These are phyloP conservation scores for Tagetes patula DNA, from an alignment of 129 eudicot genomes.

Conservation along the genomic window DNA sequence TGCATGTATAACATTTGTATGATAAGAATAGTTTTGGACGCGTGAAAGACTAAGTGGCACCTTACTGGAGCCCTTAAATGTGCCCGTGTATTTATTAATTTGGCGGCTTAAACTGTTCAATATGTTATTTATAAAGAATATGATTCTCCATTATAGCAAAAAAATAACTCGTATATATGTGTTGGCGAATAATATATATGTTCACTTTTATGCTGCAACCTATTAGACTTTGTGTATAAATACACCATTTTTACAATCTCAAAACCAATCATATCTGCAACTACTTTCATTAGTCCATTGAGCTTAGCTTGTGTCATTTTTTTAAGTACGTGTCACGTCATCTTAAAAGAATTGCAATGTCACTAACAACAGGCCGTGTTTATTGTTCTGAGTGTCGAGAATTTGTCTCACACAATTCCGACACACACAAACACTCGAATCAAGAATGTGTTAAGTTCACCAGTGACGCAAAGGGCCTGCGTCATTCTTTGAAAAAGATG, in stretches of 20 bases:
- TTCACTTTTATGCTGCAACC: constrained; percentile 9
- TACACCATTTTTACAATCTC: constrained; percentile 16
- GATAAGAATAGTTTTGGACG: constrained; percentile 12
- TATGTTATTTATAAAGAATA: constrained; percentile 18
- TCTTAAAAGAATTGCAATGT: constrained; percentile 8
- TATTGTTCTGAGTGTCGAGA: constrained; percentile 39
- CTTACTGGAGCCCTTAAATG: constrained; percentile 15
- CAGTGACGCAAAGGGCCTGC: constrained; percentile 31
- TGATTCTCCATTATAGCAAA: constrained; percentile 15
- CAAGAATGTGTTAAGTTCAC: constrained; percentile 5
- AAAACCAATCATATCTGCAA: constrained; percentile 17
- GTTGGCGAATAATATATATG: constrained; percentile 18
- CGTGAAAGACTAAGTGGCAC: constrained; percentile 21
- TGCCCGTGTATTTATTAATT: constrained; percentile 9
- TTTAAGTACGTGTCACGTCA: not conserved
- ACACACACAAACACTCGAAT: not conserved
- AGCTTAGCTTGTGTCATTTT: not conserved
- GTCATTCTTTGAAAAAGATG: not conserved
- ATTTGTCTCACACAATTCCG: constrained; percentile 16
- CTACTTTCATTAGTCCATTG: constrained; percentile 13
- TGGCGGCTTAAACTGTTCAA: constrained; percentile 5
- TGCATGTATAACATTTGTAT: not conserved
- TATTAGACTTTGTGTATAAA: constrained; percentile 22
- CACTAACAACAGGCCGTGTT: constrained; percentile 15
- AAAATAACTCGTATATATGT: not conserved